Conservation (phyloP, 257 asterid species). For the Solanum bulbocastanum region DNA sequence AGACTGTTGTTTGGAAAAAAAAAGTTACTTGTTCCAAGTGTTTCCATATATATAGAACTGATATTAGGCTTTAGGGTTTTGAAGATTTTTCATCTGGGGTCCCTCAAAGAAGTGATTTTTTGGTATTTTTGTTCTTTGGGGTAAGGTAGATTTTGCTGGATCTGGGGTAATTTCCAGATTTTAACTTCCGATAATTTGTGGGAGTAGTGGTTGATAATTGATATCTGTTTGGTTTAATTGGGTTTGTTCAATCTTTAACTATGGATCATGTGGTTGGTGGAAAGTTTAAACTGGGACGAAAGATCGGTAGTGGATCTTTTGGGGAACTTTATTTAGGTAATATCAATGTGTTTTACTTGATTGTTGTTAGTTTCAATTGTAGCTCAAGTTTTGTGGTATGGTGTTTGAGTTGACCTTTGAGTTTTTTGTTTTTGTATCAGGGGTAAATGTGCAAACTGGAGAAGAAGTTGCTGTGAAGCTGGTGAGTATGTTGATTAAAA, state of each 20-base stretch:
- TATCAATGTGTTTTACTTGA: background rate
- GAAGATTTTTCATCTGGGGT: background rate
- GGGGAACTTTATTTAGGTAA: slow-evolving; percentile 91
- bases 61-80: background rate
- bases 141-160: slow-evolving; percentile 11
- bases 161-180: slow-evolving; percentile 14
- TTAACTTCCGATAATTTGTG: background rate
- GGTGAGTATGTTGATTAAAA: slow-evolving; percentile 29
- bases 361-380: background rate
- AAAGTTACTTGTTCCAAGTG: background rate
- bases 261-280: slow-evolving; percentile 84
- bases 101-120: background rate
- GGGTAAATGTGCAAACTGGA: slow-evolving; percentile 62
- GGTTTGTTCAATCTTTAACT: slow-evolving; percentile 9
- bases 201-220: slow-evolving; percentile 1
- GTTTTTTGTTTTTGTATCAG: slow-evolving; percentile 21
- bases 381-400: background rate
- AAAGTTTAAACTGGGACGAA: slow-evolving; percentile 76
- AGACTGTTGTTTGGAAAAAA: background rate
- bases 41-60: background rate
- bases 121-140: background rate
- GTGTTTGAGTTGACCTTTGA: background rate
- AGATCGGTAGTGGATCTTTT: slow-evolving; percentile 95
- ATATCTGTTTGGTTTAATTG: slow-evolving; percentile 1
- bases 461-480: slow-evolving; percentile 92